Base-by-base conservation (phyloP, 148 eudicot genomes). In the Cornus suecica region DNA sequence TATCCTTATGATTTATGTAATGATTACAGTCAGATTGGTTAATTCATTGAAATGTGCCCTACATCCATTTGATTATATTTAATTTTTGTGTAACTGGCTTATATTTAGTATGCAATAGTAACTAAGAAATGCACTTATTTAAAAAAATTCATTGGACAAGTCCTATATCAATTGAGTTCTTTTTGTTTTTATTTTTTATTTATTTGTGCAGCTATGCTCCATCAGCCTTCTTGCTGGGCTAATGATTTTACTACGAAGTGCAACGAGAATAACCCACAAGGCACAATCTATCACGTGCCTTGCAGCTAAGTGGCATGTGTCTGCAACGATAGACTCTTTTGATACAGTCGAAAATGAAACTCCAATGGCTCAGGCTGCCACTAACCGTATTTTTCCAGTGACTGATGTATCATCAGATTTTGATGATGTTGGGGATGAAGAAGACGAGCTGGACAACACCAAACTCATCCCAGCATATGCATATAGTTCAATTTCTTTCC, bases 251-350 rank as follows among this genome's bases (percentile, higher is more conserved):
- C 79, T 95, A 52, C 69, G 99, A 61, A 89, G 97, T 37, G 97
- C 99, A 16, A 87, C 97, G 1, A 90, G 89, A 83, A 95, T 95
- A 74, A 95, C 99, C 1, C 99, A 95, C 83, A 95, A 95, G 80
- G 99, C 97, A 41, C 97, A 84, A 71, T 88, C 94, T 8, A 88
- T 95, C 27, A 95, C 99, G 37, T 83, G 90, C 78, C 88, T 95
- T 18, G 97, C 97, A 13, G 83, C 99, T 22, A 92, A 92, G 82
- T 95, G 99, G 99, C 96, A 95, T 41, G 97, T 90, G 15, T 91
- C 91, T 23, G 92, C 97, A 7, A 92, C 97, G 1, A 80, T 92
- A 2, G 94, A 89, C 25, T 86, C 91, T 1, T 94, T 92, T 30
- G 85, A 81, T 2, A 25, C 82, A 20, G 70, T 71, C 18, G 94